These are phyloP conservation scores for Acrodontium crateriforme DNA, from an alignment of 2,329 filamentous ascomycete species.

Conservation along the genomic window DNA sequence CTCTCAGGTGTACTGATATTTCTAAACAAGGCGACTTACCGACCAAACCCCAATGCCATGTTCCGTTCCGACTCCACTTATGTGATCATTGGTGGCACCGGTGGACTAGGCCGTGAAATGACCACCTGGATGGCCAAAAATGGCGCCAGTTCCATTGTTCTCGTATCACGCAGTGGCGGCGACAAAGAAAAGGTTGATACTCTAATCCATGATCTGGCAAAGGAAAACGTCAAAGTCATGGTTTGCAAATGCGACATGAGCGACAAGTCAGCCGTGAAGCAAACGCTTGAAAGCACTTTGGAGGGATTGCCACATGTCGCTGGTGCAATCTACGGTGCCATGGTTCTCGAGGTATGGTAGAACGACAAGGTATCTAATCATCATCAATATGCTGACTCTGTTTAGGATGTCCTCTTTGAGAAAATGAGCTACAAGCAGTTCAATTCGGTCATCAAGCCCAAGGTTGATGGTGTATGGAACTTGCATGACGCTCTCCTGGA, in stretches of 20 bases:
- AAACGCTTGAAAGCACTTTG: neutral
- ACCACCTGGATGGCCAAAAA: slow-evolving; percentile 1
- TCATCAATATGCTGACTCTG: neutral
- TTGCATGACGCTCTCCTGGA: slow-evolving; percentile 27
- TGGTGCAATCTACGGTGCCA: slow-evolving; percentile 8
- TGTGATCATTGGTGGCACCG: slow-evolving; percentile 2
- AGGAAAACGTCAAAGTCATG: neutral
- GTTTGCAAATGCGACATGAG: neutral
- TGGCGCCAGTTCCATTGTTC: slow-evolving; percentile 1
- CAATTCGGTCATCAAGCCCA: slow-evolving; percentile 2
- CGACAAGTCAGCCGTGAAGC: neutral
- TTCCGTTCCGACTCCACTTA: neutral
- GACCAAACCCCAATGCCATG: neutral
- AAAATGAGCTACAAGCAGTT: slow-evolving; percentile 4
- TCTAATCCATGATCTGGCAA: neutral
- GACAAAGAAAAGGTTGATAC: neutral
- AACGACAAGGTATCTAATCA: too few relatives aligned
- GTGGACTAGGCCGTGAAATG: slow-evolving; percentile 1
- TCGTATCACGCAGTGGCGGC: slow-evolving; percentile 1
- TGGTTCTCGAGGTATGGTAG: slow-evolving; percentile 6
- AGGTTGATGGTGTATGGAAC: slow-evolving; percentile 22
- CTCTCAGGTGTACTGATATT: too few relatives aligned
- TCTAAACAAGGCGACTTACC: neutral
- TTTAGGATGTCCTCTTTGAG: slow-evolving; percentile 4
- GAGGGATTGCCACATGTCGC: slow-evolving; percentile 5